Evolutionary conservation across 306 rosid genomes (phyloP), one percentile per base, ranked within the genome.

Genomic region (Quillaja saponaria): DNA sequence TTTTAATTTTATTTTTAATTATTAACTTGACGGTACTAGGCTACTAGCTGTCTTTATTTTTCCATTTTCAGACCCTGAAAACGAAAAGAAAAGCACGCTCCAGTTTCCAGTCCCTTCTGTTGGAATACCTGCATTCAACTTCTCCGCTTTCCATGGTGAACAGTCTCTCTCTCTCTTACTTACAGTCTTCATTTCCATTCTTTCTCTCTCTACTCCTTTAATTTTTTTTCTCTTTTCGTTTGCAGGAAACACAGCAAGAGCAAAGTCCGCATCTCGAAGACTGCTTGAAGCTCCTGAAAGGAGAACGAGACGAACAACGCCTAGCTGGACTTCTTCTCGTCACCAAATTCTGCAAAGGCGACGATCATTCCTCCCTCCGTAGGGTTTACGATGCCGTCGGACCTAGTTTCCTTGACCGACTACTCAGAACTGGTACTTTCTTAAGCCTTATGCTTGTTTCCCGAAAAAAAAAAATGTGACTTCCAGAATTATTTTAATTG

Each of bases 281-380:
- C 31, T 92, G 96, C 76, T 70, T 92, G 94, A 92, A 86, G 83
- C 78, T 92, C 2, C 57, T 92, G 77, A 83, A 80, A 76, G 98
- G 98, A 55, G 96, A 79, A 67, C 67, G 82, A 67, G 99, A 89
- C 55, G 96, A 86, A 65, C 96, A 92, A 56, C 90, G 96, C 51
- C 95, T 92, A 7, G 96, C 95, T 8, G 95, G 96, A 7, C 96
- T 92, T 50, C 89, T 88, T 55, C 81, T 92, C 13, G 91, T 89
- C 34, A 84, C 96, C 37, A 89, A 86, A 67, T 86, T 89, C 64
- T 86, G 86, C 75, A 81, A 80, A 62, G 82, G 89, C 4, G 87
- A 86, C 13, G 86, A 92, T 37, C 76, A 73, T 34, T 50, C 80
- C 58, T 84, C 94, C 13, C 91, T 92, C 33, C 70, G 68, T 28